Base-by-base conservation (phyloP, 2,329 filamentous ascomycete genomes). In the Neurospora sp. region DNA sequence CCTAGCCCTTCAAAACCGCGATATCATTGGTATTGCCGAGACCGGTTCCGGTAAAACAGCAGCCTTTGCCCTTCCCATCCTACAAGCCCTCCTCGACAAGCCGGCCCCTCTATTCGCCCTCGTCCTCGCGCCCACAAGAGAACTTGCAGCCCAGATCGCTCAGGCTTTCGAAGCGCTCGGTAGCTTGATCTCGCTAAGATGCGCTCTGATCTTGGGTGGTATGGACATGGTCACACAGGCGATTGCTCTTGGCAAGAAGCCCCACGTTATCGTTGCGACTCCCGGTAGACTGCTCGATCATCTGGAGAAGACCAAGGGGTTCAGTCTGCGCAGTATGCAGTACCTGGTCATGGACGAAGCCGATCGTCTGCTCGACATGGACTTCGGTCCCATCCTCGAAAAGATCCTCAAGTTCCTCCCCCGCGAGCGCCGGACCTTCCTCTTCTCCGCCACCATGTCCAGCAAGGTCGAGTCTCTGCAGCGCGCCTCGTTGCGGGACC, bases 11-110 rank as follows among this genome's bases (percentile, higher is more conserved):
- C 81, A 91, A 76, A 90, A 91, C 68, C 88, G 93, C 76, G 96
- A 98, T 79, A 84, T 98, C 40, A 97, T 99, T 75, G 96, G 94
- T 58, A 85, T 98, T 68, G 96, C 96, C 39, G 95, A 99, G 81
- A 99, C 96, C 0, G 96, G 96, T 75, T 93, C 90, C 77, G 96
- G 96, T 81, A 99, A 98, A 83, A 98, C 96, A 0, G 95, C 93
- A 7, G 94, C 96, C 0, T 99, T 98, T 79, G 93, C 93, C 0
- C 84, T 99, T 2, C 96, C 96, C 0, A 96, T 99, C 46, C 86
- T 99, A 2, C 94, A 97, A 79, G 89, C 91, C 2, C 87, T 99
- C 1, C 91, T 98, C 81, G 91, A 96, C 70, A 93, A 93, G 76
- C 94, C 94, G 0, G 91, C 93, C 75, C 85, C 93, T 2, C 84